Evolutionary conservation across 2,329 filamentous ascomycete species (phyloP).

Genomic region (Decorospora gaudefroyi): DNA sequence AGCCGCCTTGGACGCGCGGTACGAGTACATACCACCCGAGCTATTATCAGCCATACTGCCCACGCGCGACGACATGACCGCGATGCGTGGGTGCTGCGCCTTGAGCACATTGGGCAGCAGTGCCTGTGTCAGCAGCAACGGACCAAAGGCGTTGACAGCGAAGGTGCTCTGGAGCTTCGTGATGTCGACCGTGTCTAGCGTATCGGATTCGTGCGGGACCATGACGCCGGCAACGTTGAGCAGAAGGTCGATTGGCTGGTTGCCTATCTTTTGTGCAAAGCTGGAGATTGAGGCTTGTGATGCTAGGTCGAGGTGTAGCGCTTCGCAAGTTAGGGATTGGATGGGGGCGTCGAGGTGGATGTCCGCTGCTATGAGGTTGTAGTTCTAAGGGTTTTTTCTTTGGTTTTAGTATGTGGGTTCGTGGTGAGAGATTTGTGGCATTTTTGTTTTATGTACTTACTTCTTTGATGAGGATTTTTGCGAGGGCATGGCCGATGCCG

Average conservation of each 20-base stretch:
- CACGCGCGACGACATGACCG: slow-evolving; percentile 52
- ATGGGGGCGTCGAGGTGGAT: slow-evolving; percentile 36
- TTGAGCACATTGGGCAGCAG: slow-evolving; percentile 50
- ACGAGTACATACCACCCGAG: slow-evolving; percentile 52
- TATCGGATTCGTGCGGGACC: slow-evolving; percentile 40
- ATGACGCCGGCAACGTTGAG: slow-evolving; percentile 48
- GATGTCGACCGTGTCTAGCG: slow-evolving; percentile 37
- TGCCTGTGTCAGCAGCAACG: slow-evolving; percentile 52
- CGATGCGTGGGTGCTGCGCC: slow-evolving; percentile 42
- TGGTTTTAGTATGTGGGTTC: slow-evolving; percentile 1
- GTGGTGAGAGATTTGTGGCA: no score
- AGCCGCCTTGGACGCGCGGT: slow-evolving; percentile 53
- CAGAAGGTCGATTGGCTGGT: slow-evolving; percentile 45
- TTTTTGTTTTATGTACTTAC: slow-evolving; percentile 10
- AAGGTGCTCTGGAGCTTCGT: slow-evolving; percentile 46
- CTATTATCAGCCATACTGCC: slow-evolving; percentile 52
- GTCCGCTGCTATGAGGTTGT: slow-evolving; percentile 42
- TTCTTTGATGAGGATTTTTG: slow-evolving; percentile 34
- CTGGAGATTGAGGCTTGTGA: slow-evolving; percentile 42
- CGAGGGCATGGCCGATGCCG: slow-evolving; percentile 50
- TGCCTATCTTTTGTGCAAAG: slow-evolving; percentile 39
- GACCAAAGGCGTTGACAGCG: slow-evolving; percentile 53
- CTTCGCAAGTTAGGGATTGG: slow-evolving; percentile 38
- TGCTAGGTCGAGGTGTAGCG: slow-evolving; percentile 43
- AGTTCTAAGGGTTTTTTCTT: slow-evolving; percentile 33